Evolutionary conservation across 495 filamentous ascomycete genomes (phyloP).

Genomic region (Penicillium malachiteum): DNA sequence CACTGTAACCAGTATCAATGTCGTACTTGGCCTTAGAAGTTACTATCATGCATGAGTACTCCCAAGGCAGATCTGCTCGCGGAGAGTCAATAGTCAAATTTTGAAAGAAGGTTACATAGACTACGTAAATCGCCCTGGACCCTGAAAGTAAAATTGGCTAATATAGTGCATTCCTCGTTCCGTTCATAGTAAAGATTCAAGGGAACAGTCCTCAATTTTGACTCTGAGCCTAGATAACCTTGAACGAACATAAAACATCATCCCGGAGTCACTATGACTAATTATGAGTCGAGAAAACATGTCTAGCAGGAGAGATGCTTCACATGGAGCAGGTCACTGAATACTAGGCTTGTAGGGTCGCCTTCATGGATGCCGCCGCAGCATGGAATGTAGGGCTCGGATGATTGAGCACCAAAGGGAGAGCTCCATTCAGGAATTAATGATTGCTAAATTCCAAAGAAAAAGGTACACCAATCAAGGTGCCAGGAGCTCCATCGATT

Average conservation of each 20-base stretch:
- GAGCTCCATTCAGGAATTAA: conserved; percentile 9
- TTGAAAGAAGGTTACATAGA: neutral
- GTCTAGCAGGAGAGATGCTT: neutral
- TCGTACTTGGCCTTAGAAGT: too few species aligned
- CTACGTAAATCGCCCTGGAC: neutral
- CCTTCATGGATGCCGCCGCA: conserved; percentile 17
- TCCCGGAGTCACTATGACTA: too few species aligned
- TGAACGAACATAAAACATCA: too few species aligned
- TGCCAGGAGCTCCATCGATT: neutral
- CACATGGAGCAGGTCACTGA: neutral
- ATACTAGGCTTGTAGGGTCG: conserved; percentile 6
- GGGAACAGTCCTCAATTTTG: too few species aligned
- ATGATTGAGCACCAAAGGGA: conserved; percentile 13
- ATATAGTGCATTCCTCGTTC: neutral
- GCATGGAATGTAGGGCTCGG: conserved; percentile 23
- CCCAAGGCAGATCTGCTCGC: too few species aligned
- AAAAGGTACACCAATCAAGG: conserved; percentile 12
- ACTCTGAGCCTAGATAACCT: too few species aligned
- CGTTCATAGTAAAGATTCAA: too few species aligned
- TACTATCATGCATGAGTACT: too few species aligned
- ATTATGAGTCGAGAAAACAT: too few species aligned
- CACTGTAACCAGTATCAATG: too few species aligned
- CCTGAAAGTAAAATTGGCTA: neutral
- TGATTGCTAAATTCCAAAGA: conserved; percentile 10
- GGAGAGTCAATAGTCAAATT: too few species aligned